A percentile compares a stretch with the other conserved stretches of the same genome.
These are phyloP conservation scores for Dictyophora rubrovolvata DNA, from an alignment of 768 basidiomycete species.

Conservation along the genomic window DNA sequence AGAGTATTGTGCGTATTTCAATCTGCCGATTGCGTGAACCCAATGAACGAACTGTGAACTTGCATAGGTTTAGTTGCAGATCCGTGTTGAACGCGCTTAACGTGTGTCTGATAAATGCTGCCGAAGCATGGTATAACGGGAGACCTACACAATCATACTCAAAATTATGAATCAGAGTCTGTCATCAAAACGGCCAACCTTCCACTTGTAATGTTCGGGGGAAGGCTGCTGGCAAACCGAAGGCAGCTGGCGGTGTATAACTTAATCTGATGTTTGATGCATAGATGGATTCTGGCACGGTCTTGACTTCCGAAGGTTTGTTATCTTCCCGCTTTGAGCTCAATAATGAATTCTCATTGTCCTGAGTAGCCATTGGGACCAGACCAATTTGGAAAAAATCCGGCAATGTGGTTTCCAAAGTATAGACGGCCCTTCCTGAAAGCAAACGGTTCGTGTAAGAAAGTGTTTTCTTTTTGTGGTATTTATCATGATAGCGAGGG, in stretches of 20 bases:
- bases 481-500: background rate
- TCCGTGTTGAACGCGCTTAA: constrained; percentile 68
- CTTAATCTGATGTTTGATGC: constrained; percentile 50
- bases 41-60: constrained; percentile 29
- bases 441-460: background rate
- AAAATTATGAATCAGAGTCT: background rate
- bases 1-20: constrained; percentile 42
- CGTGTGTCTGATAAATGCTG: constrained; percentile 60
- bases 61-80: constrained; percentile 44
- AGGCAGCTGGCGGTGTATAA: constrained; percentile 56
- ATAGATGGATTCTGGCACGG: constrained; percentile 30
- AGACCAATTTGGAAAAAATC: constrained; percentile 63
- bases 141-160: constrained; percentile 35
- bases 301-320: background rate
- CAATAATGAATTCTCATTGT: background rate
- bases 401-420: constrained; percentile 60
- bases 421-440: constrained; percentile 59
- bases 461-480: too few relatives aligned
- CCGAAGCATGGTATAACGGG: constrained; percentile 60
- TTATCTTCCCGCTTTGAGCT: background rate
- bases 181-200: constrained; percentile 33
- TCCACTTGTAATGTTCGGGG: constrained; percentile 61
- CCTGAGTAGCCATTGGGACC: constrained; percentile 26
- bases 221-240: constrained; percentile 50
- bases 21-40: constrained; percentile 40